Conservation (phyloP, 208 protist genomes). For the Crithidia brevicula region DNA sequence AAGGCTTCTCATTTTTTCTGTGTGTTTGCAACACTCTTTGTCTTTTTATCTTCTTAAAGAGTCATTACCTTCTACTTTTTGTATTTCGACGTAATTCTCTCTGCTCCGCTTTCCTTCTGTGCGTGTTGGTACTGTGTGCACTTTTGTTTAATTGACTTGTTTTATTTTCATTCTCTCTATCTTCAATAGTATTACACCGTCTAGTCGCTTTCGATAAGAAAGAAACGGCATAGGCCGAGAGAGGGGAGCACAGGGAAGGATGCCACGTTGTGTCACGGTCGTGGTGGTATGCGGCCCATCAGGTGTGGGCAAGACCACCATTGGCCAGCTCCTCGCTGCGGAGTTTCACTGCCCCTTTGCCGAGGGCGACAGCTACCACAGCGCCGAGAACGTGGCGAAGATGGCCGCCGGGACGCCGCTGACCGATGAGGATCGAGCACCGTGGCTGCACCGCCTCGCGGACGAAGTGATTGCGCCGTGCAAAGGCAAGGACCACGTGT, state of each 20-base stretch:
- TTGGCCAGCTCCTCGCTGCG: constrained; percentile 51
- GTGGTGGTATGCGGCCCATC: constrained; percentile 80
- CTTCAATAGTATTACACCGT: too few species aligned
- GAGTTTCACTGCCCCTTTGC: constrained; percentile 48
- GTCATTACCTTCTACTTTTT: too few species aligned
- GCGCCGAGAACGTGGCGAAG: constrained; percentile 53
- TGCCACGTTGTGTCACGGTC: constrained; percentile 24
- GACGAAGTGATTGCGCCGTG: constrained; percentile 38
- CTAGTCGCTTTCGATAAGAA: neutral
- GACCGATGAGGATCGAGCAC: constrained; percentile 70
- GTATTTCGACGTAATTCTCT: too few species aligned
- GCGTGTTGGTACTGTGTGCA: too few species aligned
- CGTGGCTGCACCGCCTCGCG: constrained; percentile 65
- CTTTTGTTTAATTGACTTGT: too few species aligned
- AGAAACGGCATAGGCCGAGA: neutral
- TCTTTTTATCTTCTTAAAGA: too few species aligned
- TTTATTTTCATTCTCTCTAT: too few species aligned
- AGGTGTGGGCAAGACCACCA: constrained; percentile 81
- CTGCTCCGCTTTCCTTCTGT: too few species aligned
- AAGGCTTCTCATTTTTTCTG: too few species aligned
- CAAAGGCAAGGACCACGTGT: constrained; percentile 4
- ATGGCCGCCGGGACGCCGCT: constrained; percentile 74
- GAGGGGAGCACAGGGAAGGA: neutral
- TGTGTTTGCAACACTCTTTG: neutral
- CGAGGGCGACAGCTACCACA: constrained; percentile 83